phyloP scores from a whole-genome alignment of 345 rosid species.

The Pseudoturritis turrita region DNA sequence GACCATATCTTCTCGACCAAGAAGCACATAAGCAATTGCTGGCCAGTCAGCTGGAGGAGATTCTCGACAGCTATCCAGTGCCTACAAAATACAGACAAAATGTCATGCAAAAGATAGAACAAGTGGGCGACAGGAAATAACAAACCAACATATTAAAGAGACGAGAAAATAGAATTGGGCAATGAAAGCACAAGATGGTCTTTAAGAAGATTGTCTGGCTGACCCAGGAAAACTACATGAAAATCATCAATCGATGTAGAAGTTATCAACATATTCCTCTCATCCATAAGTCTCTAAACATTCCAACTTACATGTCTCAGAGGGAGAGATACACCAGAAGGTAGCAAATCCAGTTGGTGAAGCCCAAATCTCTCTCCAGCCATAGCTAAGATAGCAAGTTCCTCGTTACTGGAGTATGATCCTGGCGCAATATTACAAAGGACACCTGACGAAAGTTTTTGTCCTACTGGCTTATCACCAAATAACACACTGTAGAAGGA shows the following conservation, averaged over 20 bases:
- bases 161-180: not conserved
- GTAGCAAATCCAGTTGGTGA: conserved; percentile 76
- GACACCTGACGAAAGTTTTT: conserved; percentile 69
- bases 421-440: conserved; percentile 75
- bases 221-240: conserved; percentile 2
- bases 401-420: conserved; percentile 66
- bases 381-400: conserved; percentile 87
- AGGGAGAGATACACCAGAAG: conserved; percentile 90
- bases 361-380: conserved; percentile 94
- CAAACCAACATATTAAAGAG: not conserved
- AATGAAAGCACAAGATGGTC: not conserved
- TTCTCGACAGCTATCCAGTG: conserved; percentile 85
- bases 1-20: conserved; percentile 94
- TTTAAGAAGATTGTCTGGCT: not conserved
- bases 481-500: conserved; percentile 76
- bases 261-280: conserved; percentile 6
- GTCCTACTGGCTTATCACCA: conserved; percentile 66
- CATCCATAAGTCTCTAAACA: not conserved
- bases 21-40: conserved; percentile 84
- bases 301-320: conserved; percentile 81
- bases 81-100: conserved; percentile 46
- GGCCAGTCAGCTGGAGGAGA: conserved; percentile 97
- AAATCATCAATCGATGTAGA: not conserved
- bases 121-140: not conserved
- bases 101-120: conserved; percentile 8